These are phyloP conservation scores for Botrytis squamosa DNA, from an alignment of 2,329 filamentous ascomycete species.

Conservation along the genomic window DNA sequence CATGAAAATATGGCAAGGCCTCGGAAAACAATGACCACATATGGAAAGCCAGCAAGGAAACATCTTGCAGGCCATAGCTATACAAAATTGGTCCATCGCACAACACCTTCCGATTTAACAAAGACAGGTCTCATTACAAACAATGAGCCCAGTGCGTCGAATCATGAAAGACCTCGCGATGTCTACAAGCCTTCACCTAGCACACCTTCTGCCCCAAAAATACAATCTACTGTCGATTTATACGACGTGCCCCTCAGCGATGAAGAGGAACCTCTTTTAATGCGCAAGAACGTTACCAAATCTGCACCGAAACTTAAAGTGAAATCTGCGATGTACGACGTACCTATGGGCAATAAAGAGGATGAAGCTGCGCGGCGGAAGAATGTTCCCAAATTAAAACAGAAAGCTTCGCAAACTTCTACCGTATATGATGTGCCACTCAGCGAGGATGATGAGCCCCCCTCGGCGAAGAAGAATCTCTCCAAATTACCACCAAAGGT, in stretches of 20 bases:
- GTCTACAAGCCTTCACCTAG: constrained; percentile 9
- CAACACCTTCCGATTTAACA: constrained; percentile 29
- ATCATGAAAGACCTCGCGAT: constrained; percentile 12
- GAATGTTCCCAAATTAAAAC: constrained; percentile 23
- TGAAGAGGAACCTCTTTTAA: constrained; percentile 23
- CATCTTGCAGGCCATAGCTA: constrained; percentile 36
- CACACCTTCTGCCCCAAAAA: constrained; percentile 11
- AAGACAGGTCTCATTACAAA: constrained; percentile 16
- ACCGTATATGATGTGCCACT: constrained; percentile 9
- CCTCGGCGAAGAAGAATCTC: constrained; percentile 12
- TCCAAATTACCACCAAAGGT: constrained; percentile 14
- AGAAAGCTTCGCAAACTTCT: constrained; percentile 15
- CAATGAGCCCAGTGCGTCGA: constrained; percentile 15
- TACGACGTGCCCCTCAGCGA: constrained; percentile 34
- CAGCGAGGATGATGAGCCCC: constrained; percentile 1
- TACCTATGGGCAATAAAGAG: constrained; percentile 29
- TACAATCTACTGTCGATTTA: constrained; percentile 21
- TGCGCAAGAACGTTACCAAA: constrained; percentile 20
- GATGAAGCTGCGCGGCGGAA: constrained; percentile 18
- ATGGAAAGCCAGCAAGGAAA: constrained; percentile 38
- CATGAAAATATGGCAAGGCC: constrained; percentile 29
- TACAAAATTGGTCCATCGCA: constrained; percentile 26
- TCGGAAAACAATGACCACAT: constrained; percentile 38
- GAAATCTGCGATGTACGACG: constrained; percentile 28
- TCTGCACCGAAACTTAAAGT: constrained; percentile 7